phyloP scores from a whole-genome alignment of 129 eudicot species.

The Artemisia tridentata region DNA sequence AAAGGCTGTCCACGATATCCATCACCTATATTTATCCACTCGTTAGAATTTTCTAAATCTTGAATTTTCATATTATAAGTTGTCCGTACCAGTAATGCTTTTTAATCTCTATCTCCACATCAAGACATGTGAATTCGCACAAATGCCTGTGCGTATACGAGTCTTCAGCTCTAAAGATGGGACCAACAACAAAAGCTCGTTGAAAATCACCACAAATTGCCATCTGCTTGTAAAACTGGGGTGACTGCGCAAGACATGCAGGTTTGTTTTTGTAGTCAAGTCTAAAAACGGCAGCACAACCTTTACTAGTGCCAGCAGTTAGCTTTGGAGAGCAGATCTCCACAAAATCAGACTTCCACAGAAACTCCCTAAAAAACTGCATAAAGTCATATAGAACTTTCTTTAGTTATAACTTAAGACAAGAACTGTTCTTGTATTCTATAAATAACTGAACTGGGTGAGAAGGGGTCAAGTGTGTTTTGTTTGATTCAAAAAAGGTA shows the following conservation, averaged over 20 bases:
- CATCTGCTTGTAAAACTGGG: constrained; percentile 96
- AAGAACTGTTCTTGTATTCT: no score
- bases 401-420: background rate
- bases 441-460: no score
- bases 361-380: constrained; percentile 73
- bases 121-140: constrained; percentile 91
- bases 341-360: constrained; percentile 53
- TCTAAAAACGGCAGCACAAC: constrained; percentile 87
- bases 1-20: constrained; percentile 82
- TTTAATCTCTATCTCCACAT: constrained; percentile 87
- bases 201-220: constrained; percentile 83
- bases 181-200: constrained; percentile 81
- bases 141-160: constrained; percentile 84
- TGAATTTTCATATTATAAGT: background rate
- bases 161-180: constrained; percentile 94
- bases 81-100: constrained; percentile 66
- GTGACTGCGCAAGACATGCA: constrained; percentile 94
- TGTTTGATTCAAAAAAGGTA: no score
- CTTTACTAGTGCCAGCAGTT: constrained; percentile 85
- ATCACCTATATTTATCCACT: constrained; percentile 61
- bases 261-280: constrained; percentile 76
- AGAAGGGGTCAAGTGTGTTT: no score
- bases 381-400: constrained; percentile 6
- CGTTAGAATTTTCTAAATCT: background rate
- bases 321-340: constrained; percentile 78